Evolutionary conservation across 768 basidiomycete species (phyloP).

Genomic region (Kwoniella sp.): DNA sequence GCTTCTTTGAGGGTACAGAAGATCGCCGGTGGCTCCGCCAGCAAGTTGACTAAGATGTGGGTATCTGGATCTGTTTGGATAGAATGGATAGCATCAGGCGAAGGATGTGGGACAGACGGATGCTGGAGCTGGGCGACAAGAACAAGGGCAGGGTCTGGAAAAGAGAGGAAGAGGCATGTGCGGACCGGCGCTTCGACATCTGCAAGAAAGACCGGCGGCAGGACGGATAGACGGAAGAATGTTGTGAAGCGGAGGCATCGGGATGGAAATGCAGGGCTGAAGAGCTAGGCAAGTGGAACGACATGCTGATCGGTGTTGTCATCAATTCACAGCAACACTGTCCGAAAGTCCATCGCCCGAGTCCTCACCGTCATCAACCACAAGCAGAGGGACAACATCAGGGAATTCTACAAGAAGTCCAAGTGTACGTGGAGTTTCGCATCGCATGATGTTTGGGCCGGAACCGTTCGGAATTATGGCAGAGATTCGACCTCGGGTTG

Average conservation of each 20-base stretch:
- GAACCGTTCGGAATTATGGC: too few species aligned
- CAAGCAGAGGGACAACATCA: slow-evolving; percentile 93
- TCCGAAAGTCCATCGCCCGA: slow-evolving; percentile 98
- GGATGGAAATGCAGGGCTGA: background rate
- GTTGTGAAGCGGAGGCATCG: background rate
- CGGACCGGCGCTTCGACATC: too few species aligned
- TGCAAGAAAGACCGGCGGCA: too few species aligned
- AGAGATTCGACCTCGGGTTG: too few species aligned
- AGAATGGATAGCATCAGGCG: background rate
- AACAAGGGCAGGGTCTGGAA: background rate
- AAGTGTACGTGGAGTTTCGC: slow-evolving; percentile 43
- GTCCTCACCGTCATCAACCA: slow-evolving; percentile 98
- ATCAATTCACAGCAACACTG: slow-evolving; percentile 68
- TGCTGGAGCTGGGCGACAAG: background rate
- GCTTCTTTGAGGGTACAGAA: slow-evolving; percentile 93
- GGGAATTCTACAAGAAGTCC: slow-evolving; percentile 96
- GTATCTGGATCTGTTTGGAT: slow-evolving; percentile 52
- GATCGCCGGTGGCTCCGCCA: slow-evolving; percentile 91
- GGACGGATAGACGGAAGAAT: background rate
- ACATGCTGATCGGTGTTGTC: slow-evolving; percentile 21
- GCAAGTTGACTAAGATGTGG: slow-evolving; percentile 97
- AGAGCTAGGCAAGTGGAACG: background rate
- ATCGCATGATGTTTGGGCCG: too few species aligned
- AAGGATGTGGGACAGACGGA: background rate
- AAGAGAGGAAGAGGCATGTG: too few species aligned